A percentile compares a stretch with the other conserved stretches of the same genome.
These are phyloP conservation scores for Malbranchea cinnamomea DNA, from an alignment of 2,329 filamentous ascomycete genomes.

Conservation along the genomic window DNA sequence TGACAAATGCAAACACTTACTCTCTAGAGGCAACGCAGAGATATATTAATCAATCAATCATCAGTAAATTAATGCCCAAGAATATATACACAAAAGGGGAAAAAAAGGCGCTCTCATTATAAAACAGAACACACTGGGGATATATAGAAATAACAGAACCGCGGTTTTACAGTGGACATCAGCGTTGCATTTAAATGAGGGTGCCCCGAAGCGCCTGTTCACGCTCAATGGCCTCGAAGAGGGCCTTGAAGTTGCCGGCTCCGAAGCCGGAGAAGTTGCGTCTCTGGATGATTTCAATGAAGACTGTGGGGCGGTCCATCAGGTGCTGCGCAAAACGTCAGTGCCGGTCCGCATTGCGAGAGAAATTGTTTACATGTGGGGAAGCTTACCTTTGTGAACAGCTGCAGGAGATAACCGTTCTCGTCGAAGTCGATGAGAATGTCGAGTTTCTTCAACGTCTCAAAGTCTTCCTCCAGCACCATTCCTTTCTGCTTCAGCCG, in stretches of 20 bases:
- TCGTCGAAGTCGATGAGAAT: slow-evolving; percentile 95
- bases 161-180: too few species aligned
- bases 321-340: slow-evolving; percentile 40
- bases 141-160: too few species aligned
- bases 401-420: slow-evolving; percentile 62
- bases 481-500: slow-evolving; percentile 50
- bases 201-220: slow-evolving; percentile 82
- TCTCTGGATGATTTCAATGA: slow-evolving; percentile 90
- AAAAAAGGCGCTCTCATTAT: too few species aligned
- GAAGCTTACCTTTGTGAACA: slow-evolving; percentile 50
- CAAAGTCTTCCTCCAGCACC: slow-evolving; percentile 72
- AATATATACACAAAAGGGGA: too few species aligned
- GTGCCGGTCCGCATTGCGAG: neutral
- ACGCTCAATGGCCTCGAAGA: slow-evolving; percentile 90
- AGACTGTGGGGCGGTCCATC: slow-evolving; percentile 89
- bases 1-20: too few species aligned
- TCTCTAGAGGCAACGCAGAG: too few species aligned
- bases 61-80: too few species aligned
- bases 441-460: slow-evolving; percentile 58
- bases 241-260: slow-evolving; percentile 85
- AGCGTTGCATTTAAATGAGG: slow-evolving; percentile 37
- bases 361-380: neutral
- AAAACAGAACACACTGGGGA: too few species aligned
- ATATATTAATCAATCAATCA: too few species aligned
- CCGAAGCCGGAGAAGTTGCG: slow-evolving; percentile 86